Conservation (phyloP, 176 grass and related monocot species). For the sorghum (Sorghum bicolor) region Sorghum_bicolor_NCBIv3 NC_012872.2:62078501-62079000, state of each 20-base stretch:
- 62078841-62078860: too few species aligned
- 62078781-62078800: too few species aligned
- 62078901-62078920: conserved; percentile 34
- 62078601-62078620: conserved; percentile 7
- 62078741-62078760: too few species aligned
- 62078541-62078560: conserved; percentile 14
- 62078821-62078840: too few species aligned
- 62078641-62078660: conserved; percentile 14
- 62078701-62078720: not conserved
- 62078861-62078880: too few species aligned
- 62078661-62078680: conserved; percentile 18
- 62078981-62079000: too few species aligned
- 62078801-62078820: too few species aligned
- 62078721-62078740: not conserved
- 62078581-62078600: conserved; percentile 35
- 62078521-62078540: conserved; percentile 19
- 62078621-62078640: not conserved
- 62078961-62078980: too few species aligned
- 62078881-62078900: too few species aligned
- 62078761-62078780: too few species aligned
- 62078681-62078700: conserved; percentile 13
- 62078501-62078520: conserved; percentile 16
- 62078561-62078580: conserved; percentile 34
- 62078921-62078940: too few species aligned
- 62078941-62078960: too few species aligned